Conservation (phyloP, 2,329 filamentous ascomycete species). For the Metarhizium album region DNA sequence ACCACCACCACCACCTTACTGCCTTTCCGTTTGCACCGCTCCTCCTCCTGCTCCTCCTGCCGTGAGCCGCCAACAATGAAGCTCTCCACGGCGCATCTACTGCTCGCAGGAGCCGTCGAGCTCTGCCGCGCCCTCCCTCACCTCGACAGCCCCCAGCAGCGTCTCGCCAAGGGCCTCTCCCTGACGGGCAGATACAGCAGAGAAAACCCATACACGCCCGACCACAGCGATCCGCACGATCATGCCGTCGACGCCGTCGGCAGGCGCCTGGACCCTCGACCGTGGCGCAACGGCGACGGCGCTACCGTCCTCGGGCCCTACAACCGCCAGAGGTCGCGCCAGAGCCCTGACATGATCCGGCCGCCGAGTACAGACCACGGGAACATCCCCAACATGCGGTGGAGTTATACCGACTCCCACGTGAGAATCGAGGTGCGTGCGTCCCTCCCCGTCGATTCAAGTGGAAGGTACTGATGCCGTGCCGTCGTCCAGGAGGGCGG, state of each 20-base stretch:
- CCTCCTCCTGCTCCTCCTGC: too few species aligned
- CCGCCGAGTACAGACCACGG: constrained; percentile 66
- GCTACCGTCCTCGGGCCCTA: constrained; percentile 58
- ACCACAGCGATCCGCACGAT: constrained; percentile 50
- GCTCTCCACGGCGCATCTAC: constrained; percentile 15
- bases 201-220: constrained; percentile 46
- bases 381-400: constrained; percentile 59
- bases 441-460: background rate
- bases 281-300: constrained; percentile 53
- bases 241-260: constrained; percentile 49
- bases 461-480: constrained; percentile 5
- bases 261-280: constrained; percentile 51
- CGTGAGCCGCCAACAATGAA: constrained; percentile 18
- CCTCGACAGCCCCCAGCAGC: constrained; percentile 43
- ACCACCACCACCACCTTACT: background rate
- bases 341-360: constrained; percentile 61
- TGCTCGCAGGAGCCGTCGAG: constrained; percentile 15
- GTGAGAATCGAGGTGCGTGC: constrained; percentile 47
- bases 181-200: constrained; percentile 31
- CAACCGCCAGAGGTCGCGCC: constrained; percentile 55
- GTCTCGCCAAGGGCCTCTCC: constrained; percentile 38
- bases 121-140: constrained; percentile 18
- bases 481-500: constrained; percentile 49
- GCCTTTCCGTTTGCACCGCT: too few species aligned
- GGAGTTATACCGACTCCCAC: constrained; percentile 58